These are phyloP conservation scores for Ramalina intermedia DNA, from an alignment of 495 filamentous ascomycete species.

Conservation along the genomic window DNA sequence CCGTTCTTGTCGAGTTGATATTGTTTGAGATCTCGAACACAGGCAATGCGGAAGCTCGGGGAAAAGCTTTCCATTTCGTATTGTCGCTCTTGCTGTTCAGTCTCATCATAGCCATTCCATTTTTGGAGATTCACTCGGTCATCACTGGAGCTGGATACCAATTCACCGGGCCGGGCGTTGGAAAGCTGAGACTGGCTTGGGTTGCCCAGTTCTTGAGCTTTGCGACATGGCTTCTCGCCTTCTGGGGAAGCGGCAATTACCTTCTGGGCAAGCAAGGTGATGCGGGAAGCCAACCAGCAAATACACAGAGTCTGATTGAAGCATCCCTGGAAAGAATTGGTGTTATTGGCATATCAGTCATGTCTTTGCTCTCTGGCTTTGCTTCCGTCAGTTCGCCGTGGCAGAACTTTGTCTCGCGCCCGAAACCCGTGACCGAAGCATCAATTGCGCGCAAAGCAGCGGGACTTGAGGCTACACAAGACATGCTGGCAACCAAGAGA, in stretches of 20 bases:
- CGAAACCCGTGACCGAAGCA: slow-evolving; percentile 47
- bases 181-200: slow-evolving; percentile 37
- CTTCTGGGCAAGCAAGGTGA: slow-evolving; percentile 33
- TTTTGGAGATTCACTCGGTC: slow-evolving; percentile 54
- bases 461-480: slow-evolving; percentile 58
- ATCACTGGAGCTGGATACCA: slow-evolving; percentile 44
- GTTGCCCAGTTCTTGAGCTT: slow-evolving; percentile 42
- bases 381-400: slow-evolving; percentile 67
- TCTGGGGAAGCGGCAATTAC: slow-evolving; percentile 60
- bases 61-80: slow-evolving; percentile 45
- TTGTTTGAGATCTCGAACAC: slow-evolving; percentile 67
- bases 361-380: slow-evolving; percentile 72
- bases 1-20: slow-evolving; percentile 60
- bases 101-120: slow-evolving; percentile 52
- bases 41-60: slow-evolving; percentile 45
- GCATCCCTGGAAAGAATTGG: slow-evolving; percentile 67
- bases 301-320: slow-evolving; percentile 40
- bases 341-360: slow-evolving; percentile 65
- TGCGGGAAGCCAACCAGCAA: slow-evolving; percentile 18
- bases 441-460: slow-evolving; percentile 59
- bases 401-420: slow-evolving; percentile 57
- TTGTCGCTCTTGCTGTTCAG: slow-evolving; percentile 50
- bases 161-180: slow-evolving; percentile 34
- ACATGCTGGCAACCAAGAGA: slow-evolving; percentile 56
- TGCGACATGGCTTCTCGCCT: slow-evolving; percentile 45